These are phyloP conservation scores for Globisporangium yorkense DNA, from an alignment of 352 stramenopile species.

Conservation along the genomic window DNA sequence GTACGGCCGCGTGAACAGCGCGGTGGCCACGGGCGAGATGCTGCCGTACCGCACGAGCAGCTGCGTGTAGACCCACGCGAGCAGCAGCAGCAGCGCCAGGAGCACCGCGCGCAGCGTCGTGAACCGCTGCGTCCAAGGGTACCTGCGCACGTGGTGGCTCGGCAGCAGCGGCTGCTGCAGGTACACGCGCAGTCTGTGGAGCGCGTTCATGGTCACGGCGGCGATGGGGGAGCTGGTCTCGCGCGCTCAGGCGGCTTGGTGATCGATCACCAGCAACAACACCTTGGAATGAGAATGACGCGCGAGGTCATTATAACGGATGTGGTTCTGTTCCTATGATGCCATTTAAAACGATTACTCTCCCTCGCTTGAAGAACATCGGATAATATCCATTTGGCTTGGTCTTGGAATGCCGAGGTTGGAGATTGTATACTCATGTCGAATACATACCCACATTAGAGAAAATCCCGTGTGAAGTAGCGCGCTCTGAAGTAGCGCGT, in stretches of 20 bases:
- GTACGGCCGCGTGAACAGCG: constrained; percentile 58
- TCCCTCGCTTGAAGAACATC: too few relatives aligned
- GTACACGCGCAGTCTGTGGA: constrained; percentile 36
- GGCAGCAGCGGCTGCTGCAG: constrained; percentile 65
- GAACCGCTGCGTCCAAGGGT: constrained; percentile 32
- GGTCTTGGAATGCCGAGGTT: too few relatives aligned
- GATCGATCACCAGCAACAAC: too few relatives aligned
- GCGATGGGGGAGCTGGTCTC: neutral
- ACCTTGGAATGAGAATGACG: too few relatives aligned
- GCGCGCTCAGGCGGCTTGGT: too few relatives aligned
- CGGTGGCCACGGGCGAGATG: constrained; percentile 62
- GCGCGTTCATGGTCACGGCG: constrained; percentile 16
- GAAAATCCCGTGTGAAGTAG: constrained; percentile 7
- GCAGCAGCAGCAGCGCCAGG: constrained; percentile 16
- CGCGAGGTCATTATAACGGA: too few relatives aligned
- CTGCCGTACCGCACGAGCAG: constrained; percentile 70
- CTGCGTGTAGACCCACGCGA: constrained; percentile 51
- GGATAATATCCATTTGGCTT: too few relatives aligned
- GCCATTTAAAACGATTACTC: too few relatives aligned
- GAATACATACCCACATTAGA: neutral
- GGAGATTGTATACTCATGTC: too few relatives aligned
- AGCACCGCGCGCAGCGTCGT: constrained; percentile 34
- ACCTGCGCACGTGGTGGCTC: constrained; percentile 18
- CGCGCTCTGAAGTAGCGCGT: neutral
- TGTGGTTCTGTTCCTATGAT: too few relatives aligned